Percentiles rank a stretch among this genome's conserved stretches.
Evolutionary conservation across 108 stramenopile species (phyloP).

Genomic region (Cyclotella atomus): DNA sequence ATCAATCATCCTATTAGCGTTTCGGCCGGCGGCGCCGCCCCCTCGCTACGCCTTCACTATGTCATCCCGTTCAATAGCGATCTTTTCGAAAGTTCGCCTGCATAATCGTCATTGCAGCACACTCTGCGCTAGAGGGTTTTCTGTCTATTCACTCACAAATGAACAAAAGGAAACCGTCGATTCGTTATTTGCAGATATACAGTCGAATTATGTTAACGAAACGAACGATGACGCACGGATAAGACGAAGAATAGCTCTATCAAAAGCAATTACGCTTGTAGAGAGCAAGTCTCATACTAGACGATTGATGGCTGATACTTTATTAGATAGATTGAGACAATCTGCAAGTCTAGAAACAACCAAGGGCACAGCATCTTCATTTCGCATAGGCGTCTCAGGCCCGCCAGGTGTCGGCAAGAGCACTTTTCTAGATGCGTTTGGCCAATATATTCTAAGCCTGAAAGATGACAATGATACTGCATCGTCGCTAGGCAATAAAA

Average conservation of each 20-base stretch:
- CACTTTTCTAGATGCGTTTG: conserved; percentile 72
- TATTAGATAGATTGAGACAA: conserved; percentile 52
- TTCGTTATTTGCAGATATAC: conserved; percentile 28
- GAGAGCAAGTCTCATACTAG: conserved; percentile 62
- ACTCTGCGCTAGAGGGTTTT: no score
- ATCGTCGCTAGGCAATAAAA: background rate
- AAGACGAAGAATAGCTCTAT: conserved; percentile 61
- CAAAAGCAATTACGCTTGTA: conserved; percentile 80
- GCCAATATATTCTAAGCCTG: conserved; percentile 60
- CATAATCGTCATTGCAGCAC: background rate
- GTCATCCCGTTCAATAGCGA: no score
- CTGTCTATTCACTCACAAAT: no score
- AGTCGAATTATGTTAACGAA: background rate
- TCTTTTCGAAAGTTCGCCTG: background rate
- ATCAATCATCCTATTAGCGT: no score
- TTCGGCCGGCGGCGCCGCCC: no score
- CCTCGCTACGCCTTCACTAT: no score
- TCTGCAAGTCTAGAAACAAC: conserved; percentile 3
- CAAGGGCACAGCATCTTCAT: conserved; percentile 18
- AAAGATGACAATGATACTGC: conserved; percentile 12
- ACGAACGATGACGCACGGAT: background rate
- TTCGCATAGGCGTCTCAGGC: conserved; percentile 85
- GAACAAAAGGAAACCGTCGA: conserved; percentile 24
- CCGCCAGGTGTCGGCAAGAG: conserved; percentile 68
- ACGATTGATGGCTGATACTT: conserved; percentile 62